Evolutionary conservation across 2,329 filamentous ascomycete genomes (phyloP).

Genomic region (Hawksworthiomyces lignivorus): DNA sequence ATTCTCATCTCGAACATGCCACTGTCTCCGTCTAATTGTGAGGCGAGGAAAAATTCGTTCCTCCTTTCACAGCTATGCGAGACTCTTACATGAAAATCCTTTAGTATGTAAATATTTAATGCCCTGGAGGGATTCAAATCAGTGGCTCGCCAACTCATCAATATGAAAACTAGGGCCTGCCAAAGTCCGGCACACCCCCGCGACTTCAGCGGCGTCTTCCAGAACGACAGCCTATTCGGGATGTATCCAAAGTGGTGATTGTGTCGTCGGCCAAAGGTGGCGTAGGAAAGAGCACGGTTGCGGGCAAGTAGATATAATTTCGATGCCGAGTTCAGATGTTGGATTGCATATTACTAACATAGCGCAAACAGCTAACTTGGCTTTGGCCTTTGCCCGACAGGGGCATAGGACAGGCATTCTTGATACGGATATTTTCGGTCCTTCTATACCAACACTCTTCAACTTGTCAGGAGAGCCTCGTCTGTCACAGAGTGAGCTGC

Average conservation of each 20-base stretch:
- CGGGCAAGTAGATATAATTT: constrained; percentile 42
- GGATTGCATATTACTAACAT: no score
- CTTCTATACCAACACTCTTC: constrained; percentile 85
- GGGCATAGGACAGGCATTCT: constrained; percentile 81
- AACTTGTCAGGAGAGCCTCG: constrained; percentile 73
- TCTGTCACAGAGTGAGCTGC: constrained; percentile 58
- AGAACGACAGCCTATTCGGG: constrained; percentile 68
- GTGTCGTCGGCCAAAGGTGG: constrained; percentile 96
- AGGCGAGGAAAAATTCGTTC: constrained; percentile 6
- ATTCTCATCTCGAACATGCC: not conserved
- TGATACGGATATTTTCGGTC: constrained; percentile 95
- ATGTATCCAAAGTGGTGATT: constrained; percentile 89
- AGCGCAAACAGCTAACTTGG: constrained; percentile 59
- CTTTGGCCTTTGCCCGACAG: constrained; percentile 73
- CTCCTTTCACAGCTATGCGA: constrained; percentile 43
- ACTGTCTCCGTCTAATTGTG: constrained; percentile 17
- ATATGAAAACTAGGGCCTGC: constrained; percentile 61
- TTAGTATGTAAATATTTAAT: constrained; percentile 46
- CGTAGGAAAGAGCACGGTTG: constrained; percentile 94
- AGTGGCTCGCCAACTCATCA: not conserved
- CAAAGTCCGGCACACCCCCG: constrained; percentile 65
- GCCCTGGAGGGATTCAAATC: not conserved
- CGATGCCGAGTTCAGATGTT: no score
- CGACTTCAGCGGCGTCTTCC: constrained; percentile 76
- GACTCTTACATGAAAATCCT: constrained; percentile 75